Conservation (phyloP, 73 alveolate species). For the Stentor roeselii region DNA sequence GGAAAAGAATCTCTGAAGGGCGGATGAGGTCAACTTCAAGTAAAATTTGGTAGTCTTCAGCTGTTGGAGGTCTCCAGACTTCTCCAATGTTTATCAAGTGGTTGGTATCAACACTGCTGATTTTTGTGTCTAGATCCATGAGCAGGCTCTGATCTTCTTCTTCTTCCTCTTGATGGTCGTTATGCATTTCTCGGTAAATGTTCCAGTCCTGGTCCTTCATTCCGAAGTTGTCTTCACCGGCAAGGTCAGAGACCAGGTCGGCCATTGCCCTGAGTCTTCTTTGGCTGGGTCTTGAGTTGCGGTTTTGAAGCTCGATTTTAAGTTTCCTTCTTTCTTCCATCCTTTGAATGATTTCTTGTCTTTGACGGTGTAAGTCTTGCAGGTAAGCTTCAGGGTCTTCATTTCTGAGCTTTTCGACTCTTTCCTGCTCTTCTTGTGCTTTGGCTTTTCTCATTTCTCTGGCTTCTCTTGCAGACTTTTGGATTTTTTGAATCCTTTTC, state of each 20-base stretch:
- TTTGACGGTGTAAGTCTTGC: constrained; percentile 61
- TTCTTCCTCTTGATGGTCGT: constrained; percentile 76
- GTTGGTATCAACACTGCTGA: constrained; percentile 73
- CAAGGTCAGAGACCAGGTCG: constrained; percentile 71
- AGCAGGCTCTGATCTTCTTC: constrained; percentile 82
- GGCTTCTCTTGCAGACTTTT: constrained; percentile 72
- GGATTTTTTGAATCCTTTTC: constrained; percentile 90
- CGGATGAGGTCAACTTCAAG: constrained; percentile 83
- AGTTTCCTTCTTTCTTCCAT: constrained; percentile 72
- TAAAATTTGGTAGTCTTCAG: constrained; percentile 74
- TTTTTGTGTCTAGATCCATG: constrained; percentile 78
- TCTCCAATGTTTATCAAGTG: constrained; percentile 57
- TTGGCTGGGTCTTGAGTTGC: constrained; percentile 77
- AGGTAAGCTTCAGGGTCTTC: constrained; percentile 78
- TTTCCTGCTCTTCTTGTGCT: constrained; percentile 68
- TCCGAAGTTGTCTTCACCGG: constrained; percentile 82
- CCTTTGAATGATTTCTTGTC: constrained; percentile 73
- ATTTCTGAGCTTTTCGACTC: constrained; percentile 68
- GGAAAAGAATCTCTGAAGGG: constrained; percentile 78
- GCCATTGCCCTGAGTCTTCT: constrained; percentile 84
- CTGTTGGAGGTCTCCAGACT: constrained; percentile 67
- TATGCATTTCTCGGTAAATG: constrained; percentile 77
- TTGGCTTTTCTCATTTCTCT: constrained; percentile 72
- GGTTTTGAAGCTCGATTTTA: constrained; percentile 78
- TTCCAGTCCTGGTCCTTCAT: constrained; percentile 95